Conservation (phyloP, 2,329 filamentous ascomycete genomes). For the Chrysoporthe puriensis region DNA sequence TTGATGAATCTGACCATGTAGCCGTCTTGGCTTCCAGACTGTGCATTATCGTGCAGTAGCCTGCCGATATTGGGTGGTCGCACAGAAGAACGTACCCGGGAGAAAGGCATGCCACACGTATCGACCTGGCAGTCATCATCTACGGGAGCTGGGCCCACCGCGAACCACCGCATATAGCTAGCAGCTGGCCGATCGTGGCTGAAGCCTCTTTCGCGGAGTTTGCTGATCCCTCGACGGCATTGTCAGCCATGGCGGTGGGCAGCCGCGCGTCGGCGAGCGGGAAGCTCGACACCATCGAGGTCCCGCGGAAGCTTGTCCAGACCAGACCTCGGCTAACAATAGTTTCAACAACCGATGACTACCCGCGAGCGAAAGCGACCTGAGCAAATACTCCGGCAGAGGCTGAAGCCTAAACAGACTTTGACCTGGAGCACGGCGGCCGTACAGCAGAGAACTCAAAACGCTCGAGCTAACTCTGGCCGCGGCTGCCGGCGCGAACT, state of each 20-base stretch:
- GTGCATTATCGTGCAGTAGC: neutral
- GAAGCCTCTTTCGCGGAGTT: slow-evolving; percentile 1
- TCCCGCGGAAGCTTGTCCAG: neutral
- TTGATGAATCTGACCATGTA: neutral
- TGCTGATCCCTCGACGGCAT: slow-evolving; percentile 3
- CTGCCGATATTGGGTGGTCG: neutral
- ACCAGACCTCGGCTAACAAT: too few species aligned
- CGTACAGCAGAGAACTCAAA: neutral
- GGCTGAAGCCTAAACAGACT: neutral
- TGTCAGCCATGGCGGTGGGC: slow-evolving; percentile 6
- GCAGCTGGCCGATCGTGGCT: slow-evolving; percentile 13
- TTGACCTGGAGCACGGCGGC: neutral
- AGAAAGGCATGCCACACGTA: neutral
- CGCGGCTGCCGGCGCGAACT: slow-evolving; percentile 1
- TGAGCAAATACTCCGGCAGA: too few species aligned
- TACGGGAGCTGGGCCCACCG: neutral
- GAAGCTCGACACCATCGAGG: neutral
- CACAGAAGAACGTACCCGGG: neutral
- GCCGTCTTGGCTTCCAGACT: neutral
- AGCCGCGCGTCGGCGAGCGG: neutral
- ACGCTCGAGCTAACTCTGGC: too few species aligned
- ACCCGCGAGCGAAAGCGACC: too few species aligned
- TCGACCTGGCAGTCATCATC: neutral
- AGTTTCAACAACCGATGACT: neutral
- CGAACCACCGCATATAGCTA: neutral